Percentiles rank a stretch among this genome's conserved stretches.
Evolutionary conservation across 371 early-diverging fungal genomes (phyloP).

Genomic region (Entomophthora muscae): DNA sequence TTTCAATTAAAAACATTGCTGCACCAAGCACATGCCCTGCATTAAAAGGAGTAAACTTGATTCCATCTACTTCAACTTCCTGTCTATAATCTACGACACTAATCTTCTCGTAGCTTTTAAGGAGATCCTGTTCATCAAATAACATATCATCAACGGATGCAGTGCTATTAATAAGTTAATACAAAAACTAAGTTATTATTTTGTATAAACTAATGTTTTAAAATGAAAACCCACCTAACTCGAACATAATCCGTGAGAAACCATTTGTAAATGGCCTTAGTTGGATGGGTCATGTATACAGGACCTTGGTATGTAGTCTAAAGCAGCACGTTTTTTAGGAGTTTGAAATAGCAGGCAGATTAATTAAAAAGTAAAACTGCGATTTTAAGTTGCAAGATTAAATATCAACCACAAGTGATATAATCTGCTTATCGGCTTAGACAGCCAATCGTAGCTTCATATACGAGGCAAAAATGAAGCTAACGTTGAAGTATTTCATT

Average conservation of each 20-base stretch:
- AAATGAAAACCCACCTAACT: constrained; percentile 39
- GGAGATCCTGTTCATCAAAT: constrained; percentile 90
- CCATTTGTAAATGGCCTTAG: constrained; percentile 98
- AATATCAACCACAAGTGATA: too few species aligned
- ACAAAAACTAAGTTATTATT: too few species aligned
- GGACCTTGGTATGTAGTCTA: constrained; percentile 96
- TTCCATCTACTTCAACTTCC: constrained; percentile 88
- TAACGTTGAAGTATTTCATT: too few species aligned
- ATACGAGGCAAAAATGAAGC: too few species aligned
- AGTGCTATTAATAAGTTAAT: too few species aligned
- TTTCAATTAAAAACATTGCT: constrained; percentile 98
- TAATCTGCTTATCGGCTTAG: too few species aligned
- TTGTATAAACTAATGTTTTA: too few species aligned
- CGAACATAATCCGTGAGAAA: constrained; percentile 93
- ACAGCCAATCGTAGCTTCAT: too few species aligned
- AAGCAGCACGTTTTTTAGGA: too few species aligned
- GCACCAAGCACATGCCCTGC: constrained; percentile 99
- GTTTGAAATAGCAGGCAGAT: too few species aligned
- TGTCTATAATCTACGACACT: constrained; percentile 98
- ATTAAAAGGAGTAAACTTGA: constrained; percentile 93
- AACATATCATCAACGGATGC: constrained; percentile 77
- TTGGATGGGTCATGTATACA: constrained; percentile 99
- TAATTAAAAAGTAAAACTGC: too few species aligned
- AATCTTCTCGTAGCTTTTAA: constrained; percentile 83
- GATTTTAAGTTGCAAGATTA: too few species aligned